phyloP scores from a whole-genome alignment of 2,329 filamentous ascomycete species.

The Pseudogymnoascus sp. region DNA sequence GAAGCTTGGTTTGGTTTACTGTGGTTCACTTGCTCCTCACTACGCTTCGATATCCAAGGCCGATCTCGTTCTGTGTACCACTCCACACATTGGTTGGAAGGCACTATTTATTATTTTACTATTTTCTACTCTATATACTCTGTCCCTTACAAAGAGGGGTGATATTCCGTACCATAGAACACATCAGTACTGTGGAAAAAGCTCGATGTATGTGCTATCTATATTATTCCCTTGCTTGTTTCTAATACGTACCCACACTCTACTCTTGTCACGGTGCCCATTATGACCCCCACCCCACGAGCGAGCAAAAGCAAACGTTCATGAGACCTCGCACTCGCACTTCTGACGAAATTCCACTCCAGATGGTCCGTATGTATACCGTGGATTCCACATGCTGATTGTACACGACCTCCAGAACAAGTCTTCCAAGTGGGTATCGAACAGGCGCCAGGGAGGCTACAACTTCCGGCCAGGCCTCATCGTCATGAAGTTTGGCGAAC shows the following conservation, averaged over 20 bases:
- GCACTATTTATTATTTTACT: neutral
- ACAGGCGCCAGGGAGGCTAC: neutral
- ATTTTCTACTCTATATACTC: neutral
- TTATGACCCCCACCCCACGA: conserved; percentile 2
- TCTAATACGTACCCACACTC: neutral
- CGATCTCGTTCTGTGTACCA: neutral
- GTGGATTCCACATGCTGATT: conserved; percentile 14
- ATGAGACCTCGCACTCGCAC: neutral
- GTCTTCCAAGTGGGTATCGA: conserved; percentile 1
- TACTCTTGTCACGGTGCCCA: neutral
- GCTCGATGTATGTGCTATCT: neutral
- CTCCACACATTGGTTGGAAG: neutral
- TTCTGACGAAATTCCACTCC: neutral
- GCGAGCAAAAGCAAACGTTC: neutral
- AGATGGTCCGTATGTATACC: neutral
- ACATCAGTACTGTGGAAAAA: neutral
- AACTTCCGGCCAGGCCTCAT: conserved; percentile 39
- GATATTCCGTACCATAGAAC: neutral
- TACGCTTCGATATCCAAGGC: neutral
- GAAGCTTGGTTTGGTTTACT: neutral
- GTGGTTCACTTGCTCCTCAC: neutral
- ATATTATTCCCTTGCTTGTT: neutral
- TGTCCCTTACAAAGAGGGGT: neutral
- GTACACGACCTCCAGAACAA: conserved; percentile 13
- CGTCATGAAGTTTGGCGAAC: conserved; percentile 85